Evolutionary conservation across 78 protist genomes (phyloP), one percentile per base, ranked within the genome.

Genomic region (Corallochytrium limacisporum): DNA sequence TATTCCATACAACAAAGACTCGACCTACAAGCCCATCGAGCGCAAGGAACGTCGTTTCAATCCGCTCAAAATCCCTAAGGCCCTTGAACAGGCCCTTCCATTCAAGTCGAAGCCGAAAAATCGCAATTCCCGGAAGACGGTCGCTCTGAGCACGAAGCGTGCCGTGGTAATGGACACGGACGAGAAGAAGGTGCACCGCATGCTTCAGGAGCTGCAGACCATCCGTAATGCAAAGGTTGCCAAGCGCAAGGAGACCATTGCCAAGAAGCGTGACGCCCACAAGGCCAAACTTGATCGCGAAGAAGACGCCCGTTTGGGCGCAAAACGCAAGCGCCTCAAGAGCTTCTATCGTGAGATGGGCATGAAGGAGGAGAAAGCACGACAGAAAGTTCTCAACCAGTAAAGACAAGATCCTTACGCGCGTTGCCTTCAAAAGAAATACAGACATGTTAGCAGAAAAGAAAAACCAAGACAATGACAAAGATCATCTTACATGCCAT

Each of bases 1-100:
- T 4, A 78, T 82, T 5, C 90, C 91, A 0, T 26, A 62, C 50
- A 72, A 74, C 46, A 32, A 46, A 29, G 92, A 88, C 50, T 82
- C 91, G 1, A 16, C 55, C 22, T 88, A 91, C 74, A 8, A 38
- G 61, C 70, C 69, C 12, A 42, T 81, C 48, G 75, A 73, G 80
- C 79, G 87, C 49, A 16, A 7, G 46, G 37, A 31, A 24, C 50
- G 74, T 7, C 56, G 24, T 16, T 82, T 82, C 72, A 69, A 62
- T 35, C 68, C 78, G 22, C 78, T 82, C 44, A 37, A 29, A 51
- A 35, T 82, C 13, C 88, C 88, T 1, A 46, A 32, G 69, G 0
- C 57, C n/a, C 79, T 76, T 13, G 70, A 72, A n/a, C 80, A 46
- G 0, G 40, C 13, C 59, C 77, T 82, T 33, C 88, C 88, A 28